phyloP scores from a whole-genome alignment of 2,329 filamentous ascomycete genomes.

The Ophiosphaerella korrae region DNA sequence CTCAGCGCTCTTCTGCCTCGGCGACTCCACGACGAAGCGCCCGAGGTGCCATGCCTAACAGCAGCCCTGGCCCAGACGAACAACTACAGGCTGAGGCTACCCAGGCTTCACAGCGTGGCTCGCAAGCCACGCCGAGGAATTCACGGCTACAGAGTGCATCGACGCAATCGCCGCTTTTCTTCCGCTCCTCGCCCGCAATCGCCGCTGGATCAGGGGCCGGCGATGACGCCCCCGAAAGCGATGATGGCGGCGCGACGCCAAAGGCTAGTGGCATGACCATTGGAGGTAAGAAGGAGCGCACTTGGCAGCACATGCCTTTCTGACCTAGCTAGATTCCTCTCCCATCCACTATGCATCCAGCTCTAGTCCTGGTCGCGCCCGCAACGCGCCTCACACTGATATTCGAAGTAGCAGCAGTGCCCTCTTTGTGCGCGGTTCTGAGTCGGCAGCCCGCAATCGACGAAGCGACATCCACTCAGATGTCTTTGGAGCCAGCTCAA shows the following conservation, averaged over 20 bases:
- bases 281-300: conserved; percentile 60
- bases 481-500: conserved; percentile 53
- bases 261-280: conserved; percentile 65
- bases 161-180: conserved; percentile 77
- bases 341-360: conserved; percentile 90
- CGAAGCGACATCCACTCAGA: conserved; percentile 90
- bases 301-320: conserved; percentile 12
- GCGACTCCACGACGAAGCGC: conserved; percentile 61
- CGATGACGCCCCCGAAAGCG: conserved; percentile 54
- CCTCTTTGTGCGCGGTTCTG: conserved; percentile 74
- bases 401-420: conserved; percentile 83
- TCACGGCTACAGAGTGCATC: conserved; percentile 50
- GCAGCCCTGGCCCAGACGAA: conserved; percentile 54
- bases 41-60: conserved; percentile 59
- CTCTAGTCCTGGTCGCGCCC: conserved; percentile 76
- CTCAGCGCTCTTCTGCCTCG: conserved; percentile 60
- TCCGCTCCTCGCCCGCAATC: conserved; percentile 64
- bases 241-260: conserved; percentile 70
- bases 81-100: conserved; percentile 52
- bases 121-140: conserved; percentile 54
- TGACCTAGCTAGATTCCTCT: conserved; percentile 72
- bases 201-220: conserved; percentile 47
- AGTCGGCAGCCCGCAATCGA: conserved; percentile 65
- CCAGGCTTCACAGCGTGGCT: conserved; percentile 46
- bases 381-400: conserved; percentile 67